A percentile compares a stretch with the other conserved stretches of the same genome.
Evolutionary conservation across 2,329 filamentous ascomycete genomes (phyloP).

Genomic region (Emericellopsis cladophorae): DNA sequence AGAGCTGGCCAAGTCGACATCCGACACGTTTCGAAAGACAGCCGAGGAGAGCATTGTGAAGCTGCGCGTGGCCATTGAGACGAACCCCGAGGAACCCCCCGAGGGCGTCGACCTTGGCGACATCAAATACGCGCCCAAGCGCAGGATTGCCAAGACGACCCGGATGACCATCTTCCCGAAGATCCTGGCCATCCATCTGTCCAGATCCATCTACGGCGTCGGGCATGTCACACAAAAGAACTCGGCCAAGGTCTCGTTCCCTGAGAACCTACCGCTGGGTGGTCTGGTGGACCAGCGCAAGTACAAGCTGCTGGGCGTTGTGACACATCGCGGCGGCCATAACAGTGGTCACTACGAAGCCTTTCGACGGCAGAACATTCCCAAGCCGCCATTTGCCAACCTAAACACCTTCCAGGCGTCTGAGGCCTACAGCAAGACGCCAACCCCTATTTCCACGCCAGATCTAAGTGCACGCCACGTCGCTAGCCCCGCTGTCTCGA

Average conservation of each 20-base stretch:
- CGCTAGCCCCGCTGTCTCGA: slow-evolving; percentile 31
- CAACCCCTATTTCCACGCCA: slow-evolving; percentile 38
- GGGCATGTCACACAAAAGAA: slow-evolving; percentile 78
- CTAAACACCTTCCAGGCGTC: slow-evolving; percentile 66
- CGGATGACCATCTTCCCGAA: slow-evolving; percentile 81
- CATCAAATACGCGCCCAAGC: slow-evolving; percentile 55
- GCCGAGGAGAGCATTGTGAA: slow-evolving; percentile 48
- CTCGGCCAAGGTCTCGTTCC: slow-evolving; percentile 84
- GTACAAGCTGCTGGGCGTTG: slow-evolving; percentile 76
- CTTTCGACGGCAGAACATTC: slow-evolving; percentile 74
- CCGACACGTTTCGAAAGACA: slow-evolving; percentile 34
- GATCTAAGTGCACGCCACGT: slow-evolving; percentile 21
- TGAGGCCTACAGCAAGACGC: slow-evolving; percentile 56
- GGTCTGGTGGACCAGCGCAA: slow-evolving; percentile 63
- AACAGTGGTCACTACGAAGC: slow-evolving; percentile 96
- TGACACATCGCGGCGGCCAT: slow-evolving; percentile 92
- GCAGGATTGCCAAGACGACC: slow-evolving; percentile 77
- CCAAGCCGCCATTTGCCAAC: slow-evolving; percentile 64
- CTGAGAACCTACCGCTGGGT: slow-evolving; percentile 73
- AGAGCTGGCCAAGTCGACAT: slow-evolving; percentile 42
- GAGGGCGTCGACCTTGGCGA: slow-evolving; percentile 65
- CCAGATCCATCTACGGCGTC: slow-evolving; percentile 79
- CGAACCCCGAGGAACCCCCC: slow-evolving; percentile 68
- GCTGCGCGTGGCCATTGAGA: slow-evolving; percentile 58
- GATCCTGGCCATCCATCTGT: slow-evolving; percentile 82